These are phyloP conservation scores for Ambispora gerdemannii DNA, from an alignment of 192 early-diverging fungal genomes.

Conservation along the genomic window DNA sequence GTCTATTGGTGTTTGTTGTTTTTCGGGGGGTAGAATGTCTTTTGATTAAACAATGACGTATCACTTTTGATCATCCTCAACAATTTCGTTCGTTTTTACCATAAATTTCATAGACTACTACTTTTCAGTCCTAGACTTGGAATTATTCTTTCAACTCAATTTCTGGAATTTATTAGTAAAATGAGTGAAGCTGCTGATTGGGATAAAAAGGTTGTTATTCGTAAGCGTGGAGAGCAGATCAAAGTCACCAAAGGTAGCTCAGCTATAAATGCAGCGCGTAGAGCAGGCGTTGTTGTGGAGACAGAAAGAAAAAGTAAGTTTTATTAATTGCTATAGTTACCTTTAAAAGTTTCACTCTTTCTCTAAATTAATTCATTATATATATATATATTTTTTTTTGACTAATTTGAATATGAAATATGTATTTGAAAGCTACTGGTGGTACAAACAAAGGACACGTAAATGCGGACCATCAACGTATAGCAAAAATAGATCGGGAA, in stretches of 20 bases:
- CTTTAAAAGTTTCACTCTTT: neutral
- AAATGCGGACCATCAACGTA: constrained; percentile 66
- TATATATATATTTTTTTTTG: too few species aligned
- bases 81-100: too few species aligned
- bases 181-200: constrained; percentile 53
- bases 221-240: constrained; percentile 66
- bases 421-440: constrained; percentile 20
- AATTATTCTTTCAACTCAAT: too few species aligned
- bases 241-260: constrained; percentile 57
- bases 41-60: too few species aligned
- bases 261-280: constrained; percentile 72
- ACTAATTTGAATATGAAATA: neutral
- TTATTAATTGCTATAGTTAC: neutral
- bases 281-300: constrained; percentile 64
- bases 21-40: too few species aligned
- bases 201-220: constrained; percentile 75
- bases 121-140: too few species aligned
- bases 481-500: constrained; percentile 85
- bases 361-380: too few species aligned
- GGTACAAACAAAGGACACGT: constrained; percentile 59
- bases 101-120: too few species aligned
- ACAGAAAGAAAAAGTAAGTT: constrained; percentile 71
- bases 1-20: too few species aligned
- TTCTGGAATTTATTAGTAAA: too few species aligned
- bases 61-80: too few species aligned